phyloP scores from a whole-genome alignment of 176 grass and related monocot species.

The Guadua angustifolia region DNA sequence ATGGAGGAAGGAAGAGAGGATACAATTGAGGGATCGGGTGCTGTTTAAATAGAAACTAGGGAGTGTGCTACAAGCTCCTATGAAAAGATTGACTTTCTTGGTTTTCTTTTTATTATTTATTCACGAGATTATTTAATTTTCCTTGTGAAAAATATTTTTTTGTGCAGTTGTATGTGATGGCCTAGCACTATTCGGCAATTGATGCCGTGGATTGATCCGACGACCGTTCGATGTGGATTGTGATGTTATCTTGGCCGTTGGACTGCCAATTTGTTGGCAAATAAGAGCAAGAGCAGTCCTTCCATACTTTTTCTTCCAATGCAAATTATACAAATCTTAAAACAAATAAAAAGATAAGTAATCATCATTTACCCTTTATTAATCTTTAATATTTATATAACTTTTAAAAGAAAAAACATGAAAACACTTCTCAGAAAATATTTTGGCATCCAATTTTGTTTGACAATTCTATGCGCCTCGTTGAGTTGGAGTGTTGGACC shows the following conservation, averaged over 20 bases:
- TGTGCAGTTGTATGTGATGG: conserved; percentile 29
- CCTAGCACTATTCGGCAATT: background rate
- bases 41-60: conserved; percentile 34
- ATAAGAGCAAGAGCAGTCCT: too few relatives aligned
- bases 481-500: conserved; percentile 45
- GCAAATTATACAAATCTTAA: too few relatives aligned
- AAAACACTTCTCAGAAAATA: too few relatives aligned
- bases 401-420: too few relatives aligned
- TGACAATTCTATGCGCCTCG: background rate
- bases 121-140: background rate
- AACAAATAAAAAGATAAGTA: too few relatives aligned
- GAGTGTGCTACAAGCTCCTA: conserved; percentile 20
- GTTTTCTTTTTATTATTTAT: background rate
- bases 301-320: too few relatives aligned
- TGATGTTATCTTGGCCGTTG: conserved; percentile 26
- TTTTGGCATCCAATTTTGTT: conserved; percentile 1
- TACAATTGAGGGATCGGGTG: background rate
- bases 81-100: background rate
- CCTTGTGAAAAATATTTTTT: background rate
- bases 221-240: background rate
- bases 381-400: too few relatives aligned
- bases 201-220: background rate
- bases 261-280: background rate
- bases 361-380: too few relatives aligned
- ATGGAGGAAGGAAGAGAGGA: background rate